Conservation (phyloP, 75 land plant genomes). For the Pseudotsuga menziesii region DNA sequence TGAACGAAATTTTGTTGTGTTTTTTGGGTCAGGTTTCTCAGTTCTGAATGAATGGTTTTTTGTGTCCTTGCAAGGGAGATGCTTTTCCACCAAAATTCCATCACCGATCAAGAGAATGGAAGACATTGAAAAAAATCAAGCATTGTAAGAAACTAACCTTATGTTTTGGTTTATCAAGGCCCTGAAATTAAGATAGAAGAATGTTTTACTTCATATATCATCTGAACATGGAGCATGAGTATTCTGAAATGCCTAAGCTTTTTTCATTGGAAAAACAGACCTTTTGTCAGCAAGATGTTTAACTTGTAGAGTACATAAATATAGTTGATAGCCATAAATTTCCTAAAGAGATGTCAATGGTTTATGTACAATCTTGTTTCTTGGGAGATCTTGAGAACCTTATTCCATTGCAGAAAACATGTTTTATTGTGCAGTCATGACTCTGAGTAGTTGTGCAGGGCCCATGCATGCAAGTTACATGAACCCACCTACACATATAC, state of each 20-base stretch:
- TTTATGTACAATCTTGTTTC: neutral
- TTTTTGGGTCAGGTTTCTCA: slow-evolving; percentile 47
- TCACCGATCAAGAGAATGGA: slow-evolving; percentile 64
- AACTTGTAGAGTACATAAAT: neutral
- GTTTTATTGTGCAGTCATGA: neutral
- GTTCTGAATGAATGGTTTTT: slow-evolving; percentile 95
- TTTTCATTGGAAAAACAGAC: too few relatives aligned
- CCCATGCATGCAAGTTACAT: slow-evolving; percentile 55
- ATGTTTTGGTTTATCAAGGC: neutral
- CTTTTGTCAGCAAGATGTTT: neutral
- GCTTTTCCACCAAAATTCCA: slow-evolving; percentile 24
- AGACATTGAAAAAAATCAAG: slow-evolving; percentile 49
- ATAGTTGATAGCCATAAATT: neutral
- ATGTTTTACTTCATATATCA: neutral
- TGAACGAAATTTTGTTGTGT: neutral
- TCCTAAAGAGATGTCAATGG: neutral
- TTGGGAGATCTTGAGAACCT: neutral
- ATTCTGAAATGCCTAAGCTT: too few relatives aligned
- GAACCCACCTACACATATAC: slow-evolving; percentile 61
- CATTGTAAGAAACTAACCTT: slow-evolving; percentile 46
- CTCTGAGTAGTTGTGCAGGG: slow-evolving; percentile 33
- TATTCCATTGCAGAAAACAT: neutral
- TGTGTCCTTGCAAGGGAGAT: slow-evolving; percentile 62
- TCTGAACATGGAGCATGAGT: too few relatives aligned
- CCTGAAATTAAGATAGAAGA: neutral